Conservation (phyloP, 208 protist genomes). For the Trypanosoma grayi region DNA sequence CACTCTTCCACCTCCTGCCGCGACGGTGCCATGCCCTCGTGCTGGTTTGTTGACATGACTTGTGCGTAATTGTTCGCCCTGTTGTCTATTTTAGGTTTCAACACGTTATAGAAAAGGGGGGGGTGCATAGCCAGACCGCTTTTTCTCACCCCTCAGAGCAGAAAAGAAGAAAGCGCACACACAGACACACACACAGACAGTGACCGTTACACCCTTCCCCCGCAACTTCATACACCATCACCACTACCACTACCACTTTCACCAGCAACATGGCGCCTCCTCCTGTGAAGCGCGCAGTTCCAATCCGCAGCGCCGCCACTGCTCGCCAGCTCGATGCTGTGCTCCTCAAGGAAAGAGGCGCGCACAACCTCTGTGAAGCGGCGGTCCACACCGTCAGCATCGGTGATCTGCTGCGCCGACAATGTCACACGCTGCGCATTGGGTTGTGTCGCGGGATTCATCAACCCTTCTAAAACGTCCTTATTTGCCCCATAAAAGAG, state of each 20-base stretch:
- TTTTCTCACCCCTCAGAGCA: background rate
- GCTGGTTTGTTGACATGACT: background rate
- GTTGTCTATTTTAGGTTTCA: too few species aligned
- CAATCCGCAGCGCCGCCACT: conserved; percentile 25
- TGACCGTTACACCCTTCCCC: too few species aligned
- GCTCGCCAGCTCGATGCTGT: conserved; percentile 17
- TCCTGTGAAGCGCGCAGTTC: conserved; percentile 23
- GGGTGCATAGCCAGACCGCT: background rate
- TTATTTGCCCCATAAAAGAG: background rate
- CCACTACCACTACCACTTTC: too few species aligned
- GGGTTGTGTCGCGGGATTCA: background rate
- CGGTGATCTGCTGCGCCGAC: conserved; percentile 30
- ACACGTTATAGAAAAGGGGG: too few species aligned
- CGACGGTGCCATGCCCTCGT: conserved; percentile 12
- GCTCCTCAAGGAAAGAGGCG: conserved; percentile 24
- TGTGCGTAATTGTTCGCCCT: conserved; percentile 13
- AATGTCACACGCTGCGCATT: conserved; percentile 40
- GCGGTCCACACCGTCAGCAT: conserved; percentile 11
- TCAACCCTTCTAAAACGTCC: background rate
- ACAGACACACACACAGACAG: background rate
- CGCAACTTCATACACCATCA: too few species aligned
- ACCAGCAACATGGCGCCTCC: too few species aligned
- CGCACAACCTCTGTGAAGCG: conserved; percentile 35
- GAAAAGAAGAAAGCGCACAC: conserved; percentile 8
- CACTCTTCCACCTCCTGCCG: conserved; percentile 32